These are phyloP conservation scores for Mycena leptocephala DNA, from an alignment of 768 basidiomycete species.

Conservation along the genomic window DNA sequence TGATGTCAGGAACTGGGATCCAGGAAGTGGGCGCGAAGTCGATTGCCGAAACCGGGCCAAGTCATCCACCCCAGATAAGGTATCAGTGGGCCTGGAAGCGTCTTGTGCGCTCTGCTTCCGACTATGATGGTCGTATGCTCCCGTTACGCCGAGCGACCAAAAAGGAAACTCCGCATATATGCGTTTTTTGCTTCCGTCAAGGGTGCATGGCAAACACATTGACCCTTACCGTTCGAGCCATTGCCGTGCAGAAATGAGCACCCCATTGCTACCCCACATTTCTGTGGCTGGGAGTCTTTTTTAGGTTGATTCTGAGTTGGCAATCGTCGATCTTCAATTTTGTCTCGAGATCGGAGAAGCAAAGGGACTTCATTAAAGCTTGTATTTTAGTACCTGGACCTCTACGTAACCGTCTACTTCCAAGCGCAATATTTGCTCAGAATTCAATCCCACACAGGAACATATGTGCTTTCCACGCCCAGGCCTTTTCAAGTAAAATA, in stretches of 20 bases:
- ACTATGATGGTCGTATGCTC: neutral
- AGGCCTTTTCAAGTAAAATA: neutral
- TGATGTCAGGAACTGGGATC: conserved; percentile 28
- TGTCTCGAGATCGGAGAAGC: neutral
- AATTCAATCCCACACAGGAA: too few species aligned
- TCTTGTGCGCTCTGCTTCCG: neutral
- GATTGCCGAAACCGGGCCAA: conserved; percentile 16
- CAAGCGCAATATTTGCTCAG: too few species aligned
- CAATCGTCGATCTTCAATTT: neutral
- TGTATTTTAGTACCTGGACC: neutral
- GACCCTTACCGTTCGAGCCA: neutral
- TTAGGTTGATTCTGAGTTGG: neutral
- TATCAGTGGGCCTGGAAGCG: neutral
- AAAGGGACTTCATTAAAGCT: too few species aligned
- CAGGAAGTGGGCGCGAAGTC: conserved; percentile 19
- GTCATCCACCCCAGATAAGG: conserved; percentile 19
- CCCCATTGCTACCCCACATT: neutral
- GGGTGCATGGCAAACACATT: too few species aligned
- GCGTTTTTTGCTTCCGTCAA: neutral
- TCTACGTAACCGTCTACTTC: too few species aligned
- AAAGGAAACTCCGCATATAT: conserved; percentile 5
- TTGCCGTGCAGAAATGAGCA: neutral
- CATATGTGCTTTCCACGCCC: too few species aligned
- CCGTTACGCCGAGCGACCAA: neutral
- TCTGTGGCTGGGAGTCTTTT: neutral